Evolutionary conservation across 768 basidiomycete genomes (phyloP).

Genomic region (Rubroboletus satanas): DNA sequence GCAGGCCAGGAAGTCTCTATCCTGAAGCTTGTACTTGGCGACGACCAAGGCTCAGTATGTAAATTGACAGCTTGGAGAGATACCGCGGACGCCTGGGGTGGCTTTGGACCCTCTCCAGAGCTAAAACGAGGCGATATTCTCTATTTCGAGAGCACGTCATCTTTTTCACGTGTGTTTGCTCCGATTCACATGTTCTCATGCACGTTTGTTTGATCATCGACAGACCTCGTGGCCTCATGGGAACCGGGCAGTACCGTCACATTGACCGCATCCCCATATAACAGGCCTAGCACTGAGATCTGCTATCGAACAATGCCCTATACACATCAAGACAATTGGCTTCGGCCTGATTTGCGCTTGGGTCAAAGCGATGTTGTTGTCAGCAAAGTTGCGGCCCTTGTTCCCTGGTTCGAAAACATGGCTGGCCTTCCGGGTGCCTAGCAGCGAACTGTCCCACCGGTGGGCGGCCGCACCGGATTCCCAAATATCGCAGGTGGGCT

Average conservation of each 20-base stretch:
- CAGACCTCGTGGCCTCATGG: constrained; percentile 53
- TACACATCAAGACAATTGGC: constrained; percentile 50
- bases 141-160: constrained; percentile 59
- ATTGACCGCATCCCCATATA: constrained; percentile 66
- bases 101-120: constrained; percentile 36
- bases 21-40: constrained; percentile 68
- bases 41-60: constrained; percentile 64
- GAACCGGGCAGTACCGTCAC: constrained; percentile 43
- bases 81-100: constrained; percentile 68
- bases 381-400: constrained; percentile 60
- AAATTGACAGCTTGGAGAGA: constrained; percentile 80
- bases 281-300: constrained; percentile 58
- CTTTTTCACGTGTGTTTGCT: constrained; percentile 4
- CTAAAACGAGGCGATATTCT: constrained; percentile 71
- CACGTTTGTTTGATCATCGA: constrained; percentile 11
- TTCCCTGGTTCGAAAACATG: constrained; percentile 70
- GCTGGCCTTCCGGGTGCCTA: constrained; percentile 47
- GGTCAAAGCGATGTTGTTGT: constrained; percentile 67
- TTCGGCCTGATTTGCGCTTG: constrained; percentile 71
- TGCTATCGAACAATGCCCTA: constrained; percentile 80
- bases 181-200: constrained; percentile 16
- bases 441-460: constrained; percentile 8
- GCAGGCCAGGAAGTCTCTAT: constrained; percentile 67
- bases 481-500: constrained; percentile 2
- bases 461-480: constrained; percentile 10